phyloP scores from a whole-genome alignment of 176 grass and related monocot species.

The Microstegium vimineum region DNA sequence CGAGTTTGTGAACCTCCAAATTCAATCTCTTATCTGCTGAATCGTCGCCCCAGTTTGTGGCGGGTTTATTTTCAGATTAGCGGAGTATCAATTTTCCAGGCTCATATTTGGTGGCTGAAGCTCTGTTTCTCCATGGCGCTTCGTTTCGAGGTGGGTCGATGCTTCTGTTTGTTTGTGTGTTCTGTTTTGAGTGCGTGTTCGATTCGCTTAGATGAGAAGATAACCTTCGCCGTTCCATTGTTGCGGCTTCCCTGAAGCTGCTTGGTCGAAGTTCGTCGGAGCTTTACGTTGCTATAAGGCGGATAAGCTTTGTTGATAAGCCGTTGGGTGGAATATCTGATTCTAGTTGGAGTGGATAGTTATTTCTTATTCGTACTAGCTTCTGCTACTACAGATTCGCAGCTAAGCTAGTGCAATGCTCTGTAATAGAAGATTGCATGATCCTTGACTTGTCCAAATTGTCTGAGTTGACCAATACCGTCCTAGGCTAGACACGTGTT shows the following conservation, averaged over 20 bases:
- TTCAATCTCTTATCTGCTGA: background rate
- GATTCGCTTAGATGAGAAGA: background rate
- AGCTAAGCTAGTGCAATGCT: background rate
- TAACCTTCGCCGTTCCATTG: background rate
- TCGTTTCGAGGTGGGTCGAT: conserved; percentile 54
- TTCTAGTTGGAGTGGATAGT: background rate
- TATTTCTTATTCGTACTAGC: background rate
- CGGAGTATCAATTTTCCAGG: background rate
- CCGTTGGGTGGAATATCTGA: background rate
- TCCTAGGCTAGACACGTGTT: conserved; percentile 20
- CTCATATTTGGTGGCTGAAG: background rate
- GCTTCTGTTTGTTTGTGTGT: background rate
- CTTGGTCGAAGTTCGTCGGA: background rate
- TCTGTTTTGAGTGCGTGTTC: background rate
- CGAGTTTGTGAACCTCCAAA: background rate
- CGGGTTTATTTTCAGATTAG: background rate
- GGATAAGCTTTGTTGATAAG: conserved; percentile 19
- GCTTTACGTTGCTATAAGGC: conserved; percentile 7
- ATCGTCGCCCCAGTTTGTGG: background rate
- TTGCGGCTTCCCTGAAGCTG: background rate
- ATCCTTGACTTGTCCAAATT: background rate
- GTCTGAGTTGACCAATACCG: conserved; percentile 12
- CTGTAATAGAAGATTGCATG: background rate
- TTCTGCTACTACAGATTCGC: conserved; percentile 2
- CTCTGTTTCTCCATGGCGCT: conserved; percentile 49